phyloP scores from a whole-genome alignment of 495 filamentous ascomycete genomes.

The Podospora bellae-mahoneyi region DNA sequence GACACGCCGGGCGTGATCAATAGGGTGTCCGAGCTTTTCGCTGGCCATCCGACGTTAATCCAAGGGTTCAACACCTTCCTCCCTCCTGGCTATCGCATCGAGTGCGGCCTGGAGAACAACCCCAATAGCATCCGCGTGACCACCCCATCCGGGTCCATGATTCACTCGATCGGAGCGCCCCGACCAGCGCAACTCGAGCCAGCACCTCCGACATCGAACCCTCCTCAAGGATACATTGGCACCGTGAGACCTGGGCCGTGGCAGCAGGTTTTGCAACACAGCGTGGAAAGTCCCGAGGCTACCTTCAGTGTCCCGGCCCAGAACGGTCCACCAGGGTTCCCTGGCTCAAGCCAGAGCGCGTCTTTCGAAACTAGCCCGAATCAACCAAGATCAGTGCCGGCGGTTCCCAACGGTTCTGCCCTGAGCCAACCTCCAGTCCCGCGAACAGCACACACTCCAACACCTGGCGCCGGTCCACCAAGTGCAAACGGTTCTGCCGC shows the following conservation, averaged over 20 bases:
- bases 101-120: constrained; percentile 87
- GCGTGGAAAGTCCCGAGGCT: constrained; percentile 53
- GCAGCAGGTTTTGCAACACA: constrained; percentile 55
- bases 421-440: constrained; percentile 35
- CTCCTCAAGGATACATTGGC: constrained; percentile 39
- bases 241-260: constrained; percentile 28
- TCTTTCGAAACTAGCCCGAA: constrained; percentile 58
- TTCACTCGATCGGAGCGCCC: constrained; percentile 52
- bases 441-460: constrained; percentile 52
- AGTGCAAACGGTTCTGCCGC: constrained; percentile 42
- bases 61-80: constrained; percentile 99
- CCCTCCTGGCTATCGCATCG: constrained; percentile 94
- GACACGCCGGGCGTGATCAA: constrained; percentile 98
- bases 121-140: constrained; percentile 95
- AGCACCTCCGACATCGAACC: constrained; percentile 30
- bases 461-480: constrained; percentile 41
- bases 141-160: constrained; percentile 77
- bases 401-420: constrained; percentile 60
- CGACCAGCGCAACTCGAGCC: constrained; percentile 42
- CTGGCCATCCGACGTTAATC: constrained; percentile 92
- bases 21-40: constrained; percentile 93
- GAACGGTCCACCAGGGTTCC: constrained; percentile 45
- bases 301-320: constrained; percentile 50
- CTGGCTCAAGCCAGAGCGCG: constrained; percentile 40
- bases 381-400: constrained; percentile 77